Conservation (phyloP, 2,329 filamentous ascomycete genomes). For the Monosporascus sp. region DNA sequence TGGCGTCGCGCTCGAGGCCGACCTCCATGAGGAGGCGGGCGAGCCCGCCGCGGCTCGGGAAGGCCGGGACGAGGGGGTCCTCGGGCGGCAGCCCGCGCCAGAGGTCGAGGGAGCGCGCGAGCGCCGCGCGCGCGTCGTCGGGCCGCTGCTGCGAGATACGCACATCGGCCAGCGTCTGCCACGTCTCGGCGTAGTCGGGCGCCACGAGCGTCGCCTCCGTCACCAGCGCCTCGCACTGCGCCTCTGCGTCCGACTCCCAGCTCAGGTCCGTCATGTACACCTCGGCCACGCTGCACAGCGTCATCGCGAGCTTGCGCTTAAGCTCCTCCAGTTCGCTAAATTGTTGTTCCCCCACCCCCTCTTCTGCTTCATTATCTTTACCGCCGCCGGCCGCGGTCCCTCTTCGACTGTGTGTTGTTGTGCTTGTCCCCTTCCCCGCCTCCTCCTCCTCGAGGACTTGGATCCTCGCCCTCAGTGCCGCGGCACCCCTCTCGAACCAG, state of each 20-base stretch:
- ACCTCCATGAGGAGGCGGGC: conserved; percentile 85
- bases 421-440: conserved; percentile 23
- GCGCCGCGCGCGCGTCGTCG: conserved; percentile 74
- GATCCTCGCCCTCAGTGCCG: conserved; percentile 67
- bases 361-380: conserved; percentile 9
- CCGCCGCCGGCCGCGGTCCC: conserved; percentile 4
- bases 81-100: conserved; percentile 76
- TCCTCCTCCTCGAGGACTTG: conserved; percentile 54
- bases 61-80: conserved; percentile 73
- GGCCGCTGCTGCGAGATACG: conserved; percentile 78
- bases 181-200: conserved; percentile 76
- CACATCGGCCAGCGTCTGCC: conserved; percentile 92
- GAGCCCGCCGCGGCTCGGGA: conserved; percentile 77
- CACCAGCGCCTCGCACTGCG: conserved; percentile 78
- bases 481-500: conserved; percentile 67
- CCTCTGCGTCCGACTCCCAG: conserved; percentile 86
- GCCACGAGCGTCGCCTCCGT: conserved; percentile 86
- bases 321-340: conserved; percentile 54
- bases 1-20: conserved; percentile 75
- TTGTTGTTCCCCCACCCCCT: conserved; percentile 7
- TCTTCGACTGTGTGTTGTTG: not conserved
- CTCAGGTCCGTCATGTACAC: conserved; percentile 99
- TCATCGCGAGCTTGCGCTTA: conserved; percentile 76
- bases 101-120: conserved; percentile 71
- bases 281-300: conserved; percentile 90